A percentile compares a stretch with the other conserved stretches of the same genome.
These are phyloP conservation scores for Iodosphaeria phyllophila DNA, from an alignment of 2,329 filamentous ascomycete genomes.

Conservation along the genomic window DNA sequence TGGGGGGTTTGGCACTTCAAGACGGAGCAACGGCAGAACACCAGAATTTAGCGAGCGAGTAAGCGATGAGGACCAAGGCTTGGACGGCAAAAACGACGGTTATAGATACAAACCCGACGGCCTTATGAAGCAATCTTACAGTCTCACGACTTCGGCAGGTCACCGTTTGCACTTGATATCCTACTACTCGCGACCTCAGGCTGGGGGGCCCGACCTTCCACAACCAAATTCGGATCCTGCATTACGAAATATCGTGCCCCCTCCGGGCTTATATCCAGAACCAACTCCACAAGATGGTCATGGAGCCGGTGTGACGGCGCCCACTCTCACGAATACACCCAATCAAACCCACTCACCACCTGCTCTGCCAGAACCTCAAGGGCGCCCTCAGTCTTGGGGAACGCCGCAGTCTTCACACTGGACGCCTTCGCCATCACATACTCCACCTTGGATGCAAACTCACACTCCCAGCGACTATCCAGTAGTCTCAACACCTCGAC, in stretches of 20 bases:
- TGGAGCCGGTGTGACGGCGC: constrained; percentile 55
- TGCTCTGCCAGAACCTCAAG: constrained; percentile 12
- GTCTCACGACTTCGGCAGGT: constrained; percentile 75
- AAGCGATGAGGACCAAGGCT: constrained; percentile 73
- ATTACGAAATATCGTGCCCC: constrained; percentile 65
- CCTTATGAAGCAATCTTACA: constrained; percentile 98
- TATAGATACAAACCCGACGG: constrained; percentile 93
- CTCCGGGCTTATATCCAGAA: constrained; percentile 94
- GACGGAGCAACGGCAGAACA: constrained; percentile 50
- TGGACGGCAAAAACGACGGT: constrained; percentile 72
- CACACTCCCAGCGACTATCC: constrained; percentile 4
- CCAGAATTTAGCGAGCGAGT: constrained; percentile 65
- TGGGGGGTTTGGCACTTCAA: constrained; percentile 46
- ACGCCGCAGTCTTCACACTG: constrained; percentile 14
- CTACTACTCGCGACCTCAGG: constrained; percentile 74
- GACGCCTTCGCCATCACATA: constrained; percentile 21
- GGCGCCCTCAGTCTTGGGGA: constrained; percentile 20
- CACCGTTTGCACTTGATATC: constrained; percentile 96
- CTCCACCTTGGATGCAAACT: constrained; percentile 16
- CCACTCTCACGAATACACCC: constrained; percentile 61
- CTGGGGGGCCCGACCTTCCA: constrained; percentile 51
- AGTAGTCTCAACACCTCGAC: constrained; percentile 5
- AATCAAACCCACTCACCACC: constrained; percentile 30
- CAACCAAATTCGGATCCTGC: constrained; percentile 68
- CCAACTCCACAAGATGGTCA: constrained; percentile 88